Evolutionary conservation across 139 green algal genomes (phyloP).

Genomic region (Micromonas commoda): DNA sequence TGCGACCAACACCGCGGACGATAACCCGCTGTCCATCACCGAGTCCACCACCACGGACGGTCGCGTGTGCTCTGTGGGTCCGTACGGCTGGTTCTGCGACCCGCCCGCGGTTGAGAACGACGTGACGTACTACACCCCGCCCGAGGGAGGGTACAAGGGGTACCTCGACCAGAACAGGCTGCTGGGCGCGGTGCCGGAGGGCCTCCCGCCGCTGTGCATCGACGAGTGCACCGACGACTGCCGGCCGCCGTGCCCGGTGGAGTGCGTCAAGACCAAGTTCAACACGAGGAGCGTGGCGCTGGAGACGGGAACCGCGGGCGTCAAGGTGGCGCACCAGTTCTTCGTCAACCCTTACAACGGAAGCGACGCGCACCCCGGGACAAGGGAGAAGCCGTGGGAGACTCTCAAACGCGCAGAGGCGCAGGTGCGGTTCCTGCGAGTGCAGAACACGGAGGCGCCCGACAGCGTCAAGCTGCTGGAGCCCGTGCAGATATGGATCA

Average conservation of each 20-base stretch:
- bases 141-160: background rate
- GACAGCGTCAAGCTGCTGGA: background rate
- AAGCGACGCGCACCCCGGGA: background rate
- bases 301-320: background rate
- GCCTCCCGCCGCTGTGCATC: background rate
- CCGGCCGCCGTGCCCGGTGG: background rate
- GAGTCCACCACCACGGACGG: background rate
- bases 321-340: background rate
- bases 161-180: background rate
- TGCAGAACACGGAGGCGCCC: background rate
- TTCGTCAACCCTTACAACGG: slow-evolving; percentile 8
- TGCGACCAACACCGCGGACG: background rate
- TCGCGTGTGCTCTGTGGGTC: background rate
- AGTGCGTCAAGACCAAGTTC: slow-evolving; percentile 4
- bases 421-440: slow-evolving; percentile 6
- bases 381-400: background rate
- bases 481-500: slow-evolving; percentile 7
- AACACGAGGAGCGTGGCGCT: background rate
- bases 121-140: background rate
- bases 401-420: background rate
- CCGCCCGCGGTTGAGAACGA: background rate
- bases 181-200: background rate
- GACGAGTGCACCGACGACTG: background rate
- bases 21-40: background rate
- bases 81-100: slow-evolving; percentile 23